Evolutionary conservation across 148 eudicot species (phyloP).

Genomic region (Bassia scoparia): DNA sequence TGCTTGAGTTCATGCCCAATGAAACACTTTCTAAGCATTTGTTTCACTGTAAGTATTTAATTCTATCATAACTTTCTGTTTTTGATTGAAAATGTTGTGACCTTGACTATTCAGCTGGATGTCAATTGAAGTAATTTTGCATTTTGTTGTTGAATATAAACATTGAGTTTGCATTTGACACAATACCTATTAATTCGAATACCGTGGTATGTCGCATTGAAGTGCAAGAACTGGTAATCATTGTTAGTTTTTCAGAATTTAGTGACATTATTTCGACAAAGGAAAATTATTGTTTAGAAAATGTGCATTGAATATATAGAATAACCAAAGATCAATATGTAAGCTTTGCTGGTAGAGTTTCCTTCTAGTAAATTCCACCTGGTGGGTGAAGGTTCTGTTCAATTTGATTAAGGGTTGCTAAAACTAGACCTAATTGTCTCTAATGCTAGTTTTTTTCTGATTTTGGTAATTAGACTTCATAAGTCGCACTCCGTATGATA

Average conservation of each 20-base stretch:
- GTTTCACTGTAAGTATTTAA: conserved; percentile 58
- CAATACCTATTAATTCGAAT: not conserved
- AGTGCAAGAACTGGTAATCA: not conserved
- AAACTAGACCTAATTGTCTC: not conserved
- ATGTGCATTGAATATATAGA: not conserved
- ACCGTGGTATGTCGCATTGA: not conserved
- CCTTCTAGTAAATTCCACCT: not conserved
- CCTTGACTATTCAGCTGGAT: conserved; percentile 2
- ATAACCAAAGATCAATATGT: not conserved
- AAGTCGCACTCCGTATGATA: not conserved
- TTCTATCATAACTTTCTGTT: not conserved
- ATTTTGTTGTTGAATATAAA: not conserved
- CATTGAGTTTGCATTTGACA: not conserved
- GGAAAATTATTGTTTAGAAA: not conserved
- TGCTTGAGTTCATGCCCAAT: conserved; percentile 85
- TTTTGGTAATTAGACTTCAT: not conserved
- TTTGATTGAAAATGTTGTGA: conserved; percentile 1
- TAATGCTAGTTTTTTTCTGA: not conserved
- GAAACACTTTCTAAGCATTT: conserved; percentile 86
- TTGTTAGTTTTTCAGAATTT: not conserved
- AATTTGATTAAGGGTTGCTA: not conserved
- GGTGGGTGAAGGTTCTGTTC: not conserved
- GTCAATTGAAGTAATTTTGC: not conserved
- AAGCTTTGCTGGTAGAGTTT: not conserved
- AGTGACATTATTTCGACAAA: not conserved